These are phyloP conservation scores for Clarireedia sp. DNA, from an alignment of 2,329 filamentous ascomycete genomes.

Conservation along the genomic window DNA sequence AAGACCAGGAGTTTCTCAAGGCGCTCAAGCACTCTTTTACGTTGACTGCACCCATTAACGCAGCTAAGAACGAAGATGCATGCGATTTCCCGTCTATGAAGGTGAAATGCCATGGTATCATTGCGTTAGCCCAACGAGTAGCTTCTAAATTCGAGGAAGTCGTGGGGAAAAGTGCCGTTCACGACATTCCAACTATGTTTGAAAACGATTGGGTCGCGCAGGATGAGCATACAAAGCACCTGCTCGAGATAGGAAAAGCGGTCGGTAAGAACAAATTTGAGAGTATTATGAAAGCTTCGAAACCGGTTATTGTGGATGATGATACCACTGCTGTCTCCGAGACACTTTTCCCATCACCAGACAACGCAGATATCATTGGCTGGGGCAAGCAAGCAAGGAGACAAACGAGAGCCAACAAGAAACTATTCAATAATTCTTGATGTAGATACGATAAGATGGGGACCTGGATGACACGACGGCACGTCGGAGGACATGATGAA, in stretches of 20 bases:
- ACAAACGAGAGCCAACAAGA: constrained; percentile 2
- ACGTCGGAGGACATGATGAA: background rate
- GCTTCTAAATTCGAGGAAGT: background rate
- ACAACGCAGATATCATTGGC: background rate
- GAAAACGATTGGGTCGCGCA: background rate
- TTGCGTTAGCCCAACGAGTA: background rate
- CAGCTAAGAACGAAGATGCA: background rate
- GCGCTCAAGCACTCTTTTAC: background rate
- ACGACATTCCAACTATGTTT: background rate
- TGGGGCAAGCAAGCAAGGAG: constrained; percentile 7
- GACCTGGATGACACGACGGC: background rate
- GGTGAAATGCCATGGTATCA: background rate
- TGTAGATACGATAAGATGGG: no score
- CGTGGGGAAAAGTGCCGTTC: background rate
- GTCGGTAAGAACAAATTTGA: constrained; percentile 6
- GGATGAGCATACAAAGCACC: background rate
- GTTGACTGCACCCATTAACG: background rate
- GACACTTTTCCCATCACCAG: background rate
- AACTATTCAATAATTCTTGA: background rate
- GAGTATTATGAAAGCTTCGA: constrained; percentile 2
- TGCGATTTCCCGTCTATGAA: background rate
- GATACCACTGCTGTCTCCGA: background rate
- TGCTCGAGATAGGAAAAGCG: background rate
- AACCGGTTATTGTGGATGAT: background rate
- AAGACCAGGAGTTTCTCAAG: background rate